Conservation (phyloP, 176 grass and related monocot species). For the Aechmea fasciata region DNA sequence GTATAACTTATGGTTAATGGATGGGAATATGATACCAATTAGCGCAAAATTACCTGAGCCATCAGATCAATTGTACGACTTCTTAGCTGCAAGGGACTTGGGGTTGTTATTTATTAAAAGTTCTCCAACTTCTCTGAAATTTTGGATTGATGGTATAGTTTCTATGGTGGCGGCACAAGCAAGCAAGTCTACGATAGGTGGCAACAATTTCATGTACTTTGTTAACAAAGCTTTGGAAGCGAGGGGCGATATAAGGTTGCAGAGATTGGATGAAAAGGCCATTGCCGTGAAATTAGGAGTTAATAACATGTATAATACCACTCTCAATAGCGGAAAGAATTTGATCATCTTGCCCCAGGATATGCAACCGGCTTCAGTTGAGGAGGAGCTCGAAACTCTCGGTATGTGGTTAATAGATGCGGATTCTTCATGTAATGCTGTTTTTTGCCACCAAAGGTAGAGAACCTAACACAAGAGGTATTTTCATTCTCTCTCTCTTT, state of each 20-base stretch:
- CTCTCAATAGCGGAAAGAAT: slow-evolving; percentile 25
- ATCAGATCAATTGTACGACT: slow-evolving; percentile 52
- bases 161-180: slow-evolving; percentile 22
- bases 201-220: slow-evolving; percentile 33
- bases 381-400: slow-evolving; percentile 43
- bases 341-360: slow-evolving; percentile 44
- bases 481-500: not conserved
- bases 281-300: slow-evolving; percentile 33
- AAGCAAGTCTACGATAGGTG: slow-evolving; percentile 14
- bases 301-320: slow-evolving; percentile 25
- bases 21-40: slow-evolving; percentile 71
- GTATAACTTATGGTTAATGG: slow-evolving; percentile 67
- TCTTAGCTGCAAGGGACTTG: slow-evolving; percentile 36
- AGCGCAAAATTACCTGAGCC: slow-evolving; percentile 33
- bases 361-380: slow-evolving; percentile 40
- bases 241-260: slow-evolving; percentile 25
- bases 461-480: not conserved
- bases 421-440: slow-evolving; percentile 76
- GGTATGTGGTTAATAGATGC: slow-evolving; percentile 66
- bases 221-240: slow-evolving; percentile 31
- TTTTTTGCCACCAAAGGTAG: slow-evolving; percentile 54
- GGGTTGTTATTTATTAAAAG: slow-evolving; percentile 58
- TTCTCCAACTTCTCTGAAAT: slow-evolving; percentile 42
- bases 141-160: slow-evolving; percentile 48
- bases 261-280: slow-evolving; percentile 38